Evolutionary conservation across 163 green algal genomes (phyloP).

Genomic region (Chlamydomonas reinhardtii): DNA sequence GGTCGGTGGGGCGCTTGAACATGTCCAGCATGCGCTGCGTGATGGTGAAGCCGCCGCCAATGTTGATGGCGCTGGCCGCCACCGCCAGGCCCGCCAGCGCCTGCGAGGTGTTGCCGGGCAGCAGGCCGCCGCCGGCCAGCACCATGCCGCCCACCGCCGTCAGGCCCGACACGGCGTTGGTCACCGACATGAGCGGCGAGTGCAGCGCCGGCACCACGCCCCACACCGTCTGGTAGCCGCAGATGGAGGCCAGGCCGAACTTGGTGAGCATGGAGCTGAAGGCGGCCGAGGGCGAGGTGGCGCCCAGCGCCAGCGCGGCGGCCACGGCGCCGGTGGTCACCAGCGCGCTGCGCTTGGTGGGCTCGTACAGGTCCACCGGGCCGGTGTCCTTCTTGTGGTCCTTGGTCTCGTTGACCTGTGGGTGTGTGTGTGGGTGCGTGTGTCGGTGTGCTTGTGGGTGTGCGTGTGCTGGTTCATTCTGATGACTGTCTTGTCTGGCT

Average conservation of each 20-base stretch:
- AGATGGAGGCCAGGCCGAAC: constrained; percentile 88
- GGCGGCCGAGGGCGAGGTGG: constrained; percentile 59
- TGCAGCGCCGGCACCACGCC: constrained; percentile 92
- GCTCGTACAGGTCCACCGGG: constrained; percentile 58
- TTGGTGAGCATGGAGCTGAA: constrained; percentile 90
- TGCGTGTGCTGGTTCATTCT: no score
- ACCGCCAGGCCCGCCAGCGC: constrained; percentile 75
- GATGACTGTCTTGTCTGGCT: no score
- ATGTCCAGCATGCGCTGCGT: constrained; percentile 92
- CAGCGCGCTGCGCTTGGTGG: constrained; percentile 62
- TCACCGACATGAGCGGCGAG: constrained; percentile 95
- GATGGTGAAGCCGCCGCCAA: constrained; percentile 79
- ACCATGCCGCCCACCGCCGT: constrained; percentile 69
- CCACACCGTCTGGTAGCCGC: constrained; percentile 86
- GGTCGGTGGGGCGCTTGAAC: constrained; percentile 90
- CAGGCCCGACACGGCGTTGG: constrained; percentile 90
- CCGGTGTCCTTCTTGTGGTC: constrained; percentile 40
- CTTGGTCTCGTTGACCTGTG: not conserved
- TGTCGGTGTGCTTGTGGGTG: no score
- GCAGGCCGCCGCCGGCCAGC: constrained; percentile 63
- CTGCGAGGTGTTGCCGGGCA: constrained; percentile 50
- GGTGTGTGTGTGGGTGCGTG: no score
- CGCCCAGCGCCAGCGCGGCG: constrained; percentile 57
- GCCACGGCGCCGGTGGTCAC: constrained; percentile 74
- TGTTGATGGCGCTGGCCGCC: constrained; percentile 86